A percentile compares a stretch with the other conserved stretches of the same genome.
These are phyloP conservation scores for Rosellinia necatrix DNA, from an alignment of 2,329 filamentous ascomycete genomes.

Conservation along the genomic window DNA sequence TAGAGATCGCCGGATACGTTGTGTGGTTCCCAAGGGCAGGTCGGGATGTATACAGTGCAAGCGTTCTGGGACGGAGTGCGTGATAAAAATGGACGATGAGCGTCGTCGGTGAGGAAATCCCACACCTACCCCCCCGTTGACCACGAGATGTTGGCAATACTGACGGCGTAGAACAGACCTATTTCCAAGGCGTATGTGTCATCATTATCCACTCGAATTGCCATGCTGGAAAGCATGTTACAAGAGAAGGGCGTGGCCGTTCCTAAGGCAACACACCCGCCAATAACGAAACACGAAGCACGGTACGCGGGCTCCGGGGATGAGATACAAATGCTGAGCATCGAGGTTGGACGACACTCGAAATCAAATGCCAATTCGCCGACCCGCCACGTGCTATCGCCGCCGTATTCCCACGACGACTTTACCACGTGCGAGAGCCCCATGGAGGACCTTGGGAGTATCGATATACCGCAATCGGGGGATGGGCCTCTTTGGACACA, in stretches of 20 bases:
- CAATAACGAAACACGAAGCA: slow-evolving; percentile 26
- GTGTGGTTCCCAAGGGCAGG: slow-evolving; percentile 28
- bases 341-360: slow-evolving; percentile 8
- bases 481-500: slow-evolving; percentile 6
- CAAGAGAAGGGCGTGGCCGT: slow-evolving; percentile 20
- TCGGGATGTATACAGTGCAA: slow-evolving; percentile 28
- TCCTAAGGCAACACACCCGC: slow-evolving; percentile 25
- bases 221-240: slow-evolving; percentile 28
- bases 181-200: slow-evolving; percentile 31
- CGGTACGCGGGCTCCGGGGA: slow-evolving; percentile 16
- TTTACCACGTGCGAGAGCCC: slow-evolving; percentile 22
- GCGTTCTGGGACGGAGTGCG: slow-evolving; percentile 27
- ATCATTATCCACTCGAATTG: slow-evolving; percentile 27
- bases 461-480: background rate
- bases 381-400: slow-evolving; percentile 22
- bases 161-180: slow-evolving; percentile 17
- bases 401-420: slow-evolving; percentile 28
- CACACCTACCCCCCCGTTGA: background rate
- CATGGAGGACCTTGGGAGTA: slow-evolving; percentile 9
- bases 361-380: slow-evolving; percentile 18
- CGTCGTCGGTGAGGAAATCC: slow-evolving; percentile 26
- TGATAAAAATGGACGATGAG: slow-evolving; percentile 31
- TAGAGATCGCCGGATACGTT: slow-evolving; percentile 30
- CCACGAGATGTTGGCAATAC: background rate
- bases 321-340: slow-evolving; percentile 5